phyloP scores from a whole-genome alignment of 169 alveolate genomes.

The Plasmodium sp. region DNA sequence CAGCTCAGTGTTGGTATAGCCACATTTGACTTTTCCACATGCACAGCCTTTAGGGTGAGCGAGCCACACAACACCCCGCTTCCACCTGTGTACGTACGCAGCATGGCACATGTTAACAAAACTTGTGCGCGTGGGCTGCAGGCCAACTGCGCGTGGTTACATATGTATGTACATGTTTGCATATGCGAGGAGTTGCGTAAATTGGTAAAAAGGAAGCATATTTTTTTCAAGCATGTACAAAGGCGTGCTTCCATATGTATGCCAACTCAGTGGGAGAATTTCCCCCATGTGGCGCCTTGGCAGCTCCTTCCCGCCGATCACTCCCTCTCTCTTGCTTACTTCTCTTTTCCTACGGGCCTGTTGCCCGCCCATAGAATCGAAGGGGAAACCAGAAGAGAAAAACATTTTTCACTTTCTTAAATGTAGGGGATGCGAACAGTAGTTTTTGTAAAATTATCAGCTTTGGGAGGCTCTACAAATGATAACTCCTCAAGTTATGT shows the following conservation, averaged over 20 bases:
- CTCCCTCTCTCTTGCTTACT: constrained; percentile 6
- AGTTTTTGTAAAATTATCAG: neutral
- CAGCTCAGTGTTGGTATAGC: neutral
- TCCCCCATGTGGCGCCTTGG: neutral
- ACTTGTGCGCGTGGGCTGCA: neutral
- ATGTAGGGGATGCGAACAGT: neutral
- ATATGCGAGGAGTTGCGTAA: neutral
- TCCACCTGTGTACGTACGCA: neutral
- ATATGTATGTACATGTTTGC: neutral
- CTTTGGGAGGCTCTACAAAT: neutral
- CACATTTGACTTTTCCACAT: neutral
- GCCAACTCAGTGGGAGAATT: neutral
- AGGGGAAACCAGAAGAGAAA: constrained; percentile 74
- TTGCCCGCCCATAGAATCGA: constrained; percentile 74
- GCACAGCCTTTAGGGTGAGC: neutral
- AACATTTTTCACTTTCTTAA: constrained; percentile 24
- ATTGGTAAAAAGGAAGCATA: neutral
- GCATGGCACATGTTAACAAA: neutral
- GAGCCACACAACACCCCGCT: neutral
- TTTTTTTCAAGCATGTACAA: neutral
- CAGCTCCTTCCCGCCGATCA: neutral
- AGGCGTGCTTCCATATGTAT: neutral
- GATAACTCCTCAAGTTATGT: neutral
- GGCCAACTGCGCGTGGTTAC: neutral
- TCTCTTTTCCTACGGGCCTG: constrained; percentile 76